phyloP scores from a whole-genome alignment of 1,284 basidiomycete species.

The Termitomyces sp. region DNA sequence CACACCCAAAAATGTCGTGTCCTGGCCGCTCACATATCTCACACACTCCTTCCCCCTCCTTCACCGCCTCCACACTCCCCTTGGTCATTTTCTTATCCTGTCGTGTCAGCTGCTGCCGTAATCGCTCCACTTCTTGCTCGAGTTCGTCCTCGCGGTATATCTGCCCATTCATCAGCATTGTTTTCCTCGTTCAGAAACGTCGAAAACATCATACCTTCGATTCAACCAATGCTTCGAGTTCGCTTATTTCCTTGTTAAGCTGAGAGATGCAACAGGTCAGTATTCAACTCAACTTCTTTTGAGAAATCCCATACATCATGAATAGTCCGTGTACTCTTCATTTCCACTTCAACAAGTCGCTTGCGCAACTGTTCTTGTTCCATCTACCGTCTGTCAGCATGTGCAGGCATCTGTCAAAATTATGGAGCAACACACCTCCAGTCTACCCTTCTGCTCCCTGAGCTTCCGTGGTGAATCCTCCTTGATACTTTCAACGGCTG shows the following conservation, averaged over 20 bases:
- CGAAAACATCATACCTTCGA: slow-evolving; percentile 56
- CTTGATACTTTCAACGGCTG: slow-evolving; percentile 15
- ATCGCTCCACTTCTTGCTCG: slow-evolving; percentile 75
- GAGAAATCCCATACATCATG: slow-evolving; percentile 52
- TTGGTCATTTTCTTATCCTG: slow-evolving; percentile 55
- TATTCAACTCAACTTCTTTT: background rate
- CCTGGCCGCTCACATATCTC: slow-evolving; percentile 81
- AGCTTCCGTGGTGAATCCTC: slow-evolving; percentile 36
- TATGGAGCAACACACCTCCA: slow-evolving; percentile 39
- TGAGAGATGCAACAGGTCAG: slow-evolving; percentile 26
- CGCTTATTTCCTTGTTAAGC: slow-evolving; percentile 88
- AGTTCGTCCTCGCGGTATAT: slow-evolving; percentile 94
- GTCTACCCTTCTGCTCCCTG: slow-evolving; percentile 46
- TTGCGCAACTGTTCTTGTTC: slow-evolving; percentile 71
- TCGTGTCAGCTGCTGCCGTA: slow-evolving; percentile 64
- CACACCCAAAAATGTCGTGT: slow-evolving; percentile 80
- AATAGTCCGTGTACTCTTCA: slow-evolving; percentile 64
- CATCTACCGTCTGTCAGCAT: slow-evolving; percentile 29
- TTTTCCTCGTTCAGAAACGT: slow-evolving; percentile 6
- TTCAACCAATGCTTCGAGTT: slow-evolving; percentile 86
- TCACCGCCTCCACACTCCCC: slow-evolving; percentile 33
- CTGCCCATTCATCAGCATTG: slow-evolving; percentile 27
- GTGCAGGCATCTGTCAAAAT: background rate
- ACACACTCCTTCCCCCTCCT: slow-evolving; percentile 41
- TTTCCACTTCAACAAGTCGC: slow-evolving; percentile 61